Evolutionary conservation across 306 rosid genomes (phyloP).

Genomic region (Glycyrrhiza uralensis): DNA sequence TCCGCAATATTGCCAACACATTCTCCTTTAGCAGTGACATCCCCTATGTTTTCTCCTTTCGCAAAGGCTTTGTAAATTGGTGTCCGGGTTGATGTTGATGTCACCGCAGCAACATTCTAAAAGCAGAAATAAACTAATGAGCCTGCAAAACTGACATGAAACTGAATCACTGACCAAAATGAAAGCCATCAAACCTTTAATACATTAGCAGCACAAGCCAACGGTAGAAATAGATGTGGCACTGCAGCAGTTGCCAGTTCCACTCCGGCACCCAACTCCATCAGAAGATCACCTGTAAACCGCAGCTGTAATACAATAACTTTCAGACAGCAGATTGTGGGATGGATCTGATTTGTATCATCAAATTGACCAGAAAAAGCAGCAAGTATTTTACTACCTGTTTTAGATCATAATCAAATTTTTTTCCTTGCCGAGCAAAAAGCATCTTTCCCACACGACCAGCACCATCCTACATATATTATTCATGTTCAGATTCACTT

Average conservation of each 20-base stretch:
- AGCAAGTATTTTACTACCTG: conserved; percentile 50
- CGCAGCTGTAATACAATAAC: conserved; percentile 58
- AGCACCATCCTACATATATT: conserved; percentile 75
- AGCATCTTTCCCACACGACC: conserved; percentile 99
- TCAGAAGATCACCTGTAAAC: conserved; percentile 89
- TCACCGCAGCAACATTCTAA: conserved; percentile 95
- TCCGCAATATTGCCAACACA: conserved; percentile 97
- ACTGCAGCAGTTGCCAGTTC: conserved; percentile 87
- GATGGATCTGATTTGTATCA: neutral
- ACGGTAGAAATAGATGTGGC: conserved; percentile 94
- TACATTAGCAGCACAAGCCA: conserved; percentile 99
- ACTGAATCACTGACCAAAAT: neutral
- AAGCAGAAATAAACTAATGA: conserved; percentile 32
- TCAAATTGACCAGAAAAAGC: neutral
- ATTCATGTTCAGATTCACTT: neutral
- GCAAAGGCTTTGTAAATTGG: conserved; percentile 99
- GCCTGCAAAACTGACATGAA: conserved; percentile 13
- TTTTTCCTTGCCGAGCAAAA: conserved; percentile 93
- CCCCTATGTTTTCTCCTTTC: conserved; percentile 97
- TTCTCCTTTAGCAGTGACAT: conserved; percentile 99
- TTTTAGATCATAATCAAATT: conserved; percentile 93
- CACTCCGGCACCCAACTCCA: conserved; percentile 98
- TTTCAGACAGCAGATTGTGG: conserved; percentile 19
- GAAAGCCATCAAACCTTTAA: conserved; percentile 51
- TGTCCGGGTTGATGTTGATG: conserved; percentile 97